phyloP scores from a whole-genome alignment of 306 rosid species.

The Erythrophleum fordii region DNA sequence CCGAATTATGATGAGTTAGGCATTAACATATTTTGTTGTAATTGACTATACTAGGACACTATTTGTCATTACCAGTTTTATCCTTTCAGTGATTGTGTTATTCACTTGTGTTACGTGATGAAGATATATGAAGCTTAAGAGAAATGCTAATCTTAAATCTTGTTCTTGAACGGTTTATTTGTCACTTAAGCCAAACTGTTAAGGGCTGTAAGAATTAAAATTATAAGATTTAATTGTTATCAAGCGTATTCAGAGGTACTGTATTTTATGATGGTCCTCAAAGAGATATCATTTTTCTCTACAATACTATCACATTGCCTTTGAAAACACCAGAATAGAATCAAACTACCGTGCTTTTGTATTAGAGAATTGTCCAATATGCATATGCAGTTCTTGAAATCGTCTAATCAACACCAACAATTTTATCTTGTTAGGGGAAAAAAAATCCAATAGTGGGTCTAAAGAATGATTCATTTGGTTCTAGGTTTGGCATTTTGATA shows the following conservation, averaged over 20 bases:
- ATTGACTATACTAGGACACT: neutral
- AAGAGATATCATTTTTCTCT: neutral
- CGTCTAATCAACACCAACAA: neutral
- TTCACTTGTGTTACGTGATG: neutral
- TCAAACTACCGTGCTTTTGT: too few relatives aligned
- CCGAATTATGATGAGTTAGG: neutral
- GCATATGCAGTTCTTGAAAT: neutral
- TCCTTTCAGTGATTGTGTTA: neutral
- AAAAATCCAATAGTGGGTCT: neutral
- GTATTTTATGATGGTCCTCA: neutral
- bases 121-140: too few relatives aligned
- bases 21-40: neutral
- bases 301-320: too few relatives aligned
- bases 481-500: constrained; percentile 5
- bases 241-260: neutral
- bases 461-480: neutral
- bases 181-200: neutral
- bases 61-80: neutral
- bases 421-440: too few relatives aligned
- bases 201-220: neutral
- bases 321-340: too few relatives aligned
- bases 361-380: neutral
- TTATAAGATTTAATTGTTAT: neutral
- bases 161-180: too few relatives aligned
- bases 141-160: too few relatives aligned